Percentiles rank a stretch among this genome's conserved stretches.
These are phyloP conservation scores for Croton laevigatus DNA, from an alignment of 441 rosid genomes.

Conservation along the genomic window DNA sequence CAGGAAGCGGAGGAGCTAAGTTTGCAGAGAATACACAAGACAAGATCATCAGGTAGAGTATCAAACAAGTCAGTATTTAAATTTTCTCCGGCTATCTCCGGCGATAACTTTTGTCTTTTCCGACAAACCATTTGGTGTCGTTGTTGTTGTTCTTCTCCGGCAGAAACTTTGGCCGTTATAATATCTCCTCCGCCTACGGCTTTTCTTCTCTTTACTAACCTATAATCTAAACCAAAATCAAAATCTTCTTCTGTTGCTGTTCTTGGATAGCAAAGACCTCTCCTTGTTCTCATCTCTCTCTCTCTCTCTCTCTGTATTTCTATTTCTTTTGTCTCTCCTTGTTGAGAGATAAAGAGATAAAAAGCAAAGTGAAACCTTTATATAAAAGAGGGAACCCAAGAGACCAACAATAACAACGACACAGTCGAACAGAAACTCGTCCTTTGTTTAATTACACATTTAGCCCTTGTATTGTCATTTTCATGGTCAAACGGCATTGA, in stretches of 20 bases:
- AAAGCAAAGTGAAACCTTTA: conserved; percentile 32
- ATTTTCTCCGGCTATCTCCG: conserved; percentile 17
- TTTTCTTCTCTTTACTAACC: conserved; percentile 24
- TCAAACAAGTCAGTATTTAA: conserved; percentile 46
- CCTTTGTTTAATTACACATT: conserved; percentile 27
- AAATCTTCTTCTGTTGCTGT: no score
- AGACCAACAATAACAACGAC: conserved; percentile 32
- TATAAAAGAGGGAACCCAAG: conserved; percentile 27
- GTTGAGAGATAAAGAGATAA: conserved; percentile 16
- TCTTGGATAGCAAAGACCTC: conserved; percentile 48
- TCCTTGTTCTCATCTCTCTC: conserved; percentile 52
- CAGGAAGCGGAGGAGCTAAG: conserved; percentile 55
- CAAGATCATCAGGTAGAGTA: conserved; percentile 77
- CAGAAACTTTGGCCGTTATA: background rate
- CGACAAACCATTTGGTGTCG: conserved; percentile 15
- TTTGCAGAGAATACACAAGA: conserved; percentile 56
- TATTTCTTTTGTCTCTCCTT: conserved; percentile 5
- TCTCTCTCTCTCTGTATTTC: background rate
- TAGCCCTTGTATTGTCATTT: conserved; percentile 31
- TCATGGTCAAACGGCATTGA: conserved; percentile 47
- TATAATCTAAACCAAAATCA: conserved; percentile 31
- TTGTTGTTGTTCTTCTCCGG: conserved; percentile 21
- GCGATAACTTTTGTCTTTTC: conserved; percentile 37
- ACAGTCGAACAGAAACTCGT: conserved; percentile 20
- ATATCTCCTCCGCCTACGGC: conserved; percentile 1